Conservation (phyloP, 768 basidiomycete genomes). For the Mycena venus region DNA sequence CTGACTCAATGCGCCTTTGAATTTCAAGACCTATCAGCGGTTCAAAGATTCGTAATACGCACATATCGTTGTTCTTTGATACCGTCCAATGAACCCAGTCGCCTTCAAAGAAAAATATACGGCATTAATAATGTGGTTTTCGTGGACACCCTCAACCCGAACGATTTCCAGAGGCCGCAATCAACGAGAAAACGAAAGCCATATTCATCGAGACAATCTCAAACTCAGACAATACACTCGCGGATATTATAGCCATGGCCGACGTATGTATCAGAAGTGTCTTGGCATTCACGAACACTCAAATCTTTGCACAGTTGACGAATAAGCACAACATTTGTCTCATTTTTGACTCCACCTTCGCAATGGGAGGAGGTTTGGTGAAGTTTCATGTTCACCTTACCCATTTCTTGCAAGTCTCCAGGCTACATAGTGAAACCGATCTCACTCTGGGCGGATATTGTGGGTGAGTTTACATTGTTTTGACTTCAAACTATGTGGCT, state of each 20-base stretch:
- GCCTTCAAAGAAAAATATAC: conserved; percentile 75
- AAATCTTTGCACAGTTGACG: conserved; percentile 65
- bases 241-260: conserved; percentile 74
- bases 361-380: conserved; percentile 69
- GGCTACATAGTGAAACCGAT: conserved; percentile 79
- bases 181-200: conserved; percentile 83
- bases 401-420: conserved; percentile 7
- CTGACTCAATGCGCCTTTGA: neutral
- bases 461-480: too few relatives aligned
- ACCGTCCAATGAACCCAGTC: too few relatives aligned
- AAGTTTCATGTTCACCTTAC: neutral
- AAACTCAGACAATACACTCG: conserved; percentile 78
- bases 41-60: conserved; percentile 61
- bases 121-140: conserved; percentile 77
- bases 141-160: conserved; percentile 66
- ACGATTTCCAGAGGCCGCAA: conserved; percentile 71
- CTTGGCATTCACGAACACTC: too few relatives aligned
- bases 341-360: conserved; percentile 86
- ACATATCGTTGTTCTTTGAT: neutral
- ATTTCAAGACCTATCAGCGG: conserved; percentile 74
- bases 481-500: too few relatives aligned
- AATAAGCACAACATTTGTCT: conserved; percentile 81
- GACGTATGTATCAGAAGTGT: conserved; percentile 69
- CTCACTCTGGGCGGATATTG: conserved; percentile 82
- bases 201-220: conserved; percentile 82